A percentile compares a stretch with the other conserved stretches of the same genome.
These are phyloP conservation scores for Thinopyrum elongatum DNA, from an alignment of 176 grass and related monocot genomes.

Conservation along the genomic window DNA sequence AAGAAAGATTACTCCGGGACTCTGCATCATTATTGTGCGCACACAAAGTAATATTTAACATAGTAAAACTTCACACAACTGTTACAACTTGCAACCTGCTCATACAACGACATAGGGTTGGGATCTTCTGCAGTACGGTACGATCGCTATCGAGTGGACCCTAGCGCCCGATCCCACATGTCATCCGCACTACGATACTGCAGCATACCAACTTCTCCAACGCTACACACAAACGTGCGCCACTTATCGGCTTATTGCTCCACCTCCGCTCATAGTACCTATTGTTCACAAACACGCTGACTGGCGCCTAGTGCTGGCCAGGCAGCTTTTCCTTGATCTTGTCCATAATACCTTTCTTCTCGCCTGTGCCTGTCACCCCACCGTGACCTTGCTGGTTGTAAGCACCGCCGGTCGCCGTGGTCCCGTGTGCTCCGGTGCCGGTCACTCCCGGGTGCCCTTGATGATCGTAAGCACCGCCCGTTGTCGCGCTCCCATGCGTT, in stretches of 20 bases:
- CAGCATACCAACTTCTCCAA: too few relatives aligned
- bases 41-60: neutral
- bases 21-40: too few relatives aligned
- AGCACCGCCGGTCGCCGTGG: neutral
- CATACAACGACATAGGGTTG: too few relatives aligned
- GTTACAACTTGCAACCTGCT: too few relatives aligned
- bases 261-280: neutral
- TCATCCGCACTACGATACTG: too few relatives aligned
- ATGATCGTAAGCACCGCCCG: neutral
- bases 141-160: too few relatives aligned
- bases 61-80: neutral
- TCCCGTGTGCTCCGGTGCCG: neutral
- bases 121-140: too few relatives aligned
- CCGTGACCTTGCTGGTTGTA: neutral
- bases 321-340: slow-evolving; percentile 84
- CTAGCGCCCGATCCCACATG: too few relatives aligned
- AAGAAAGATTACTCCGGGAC: too few relatives aligned
- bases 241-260: neutral
- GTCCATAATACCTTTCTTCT: slow-evolving; percentile 64
- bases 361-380: neutral
- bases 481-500: neutral
- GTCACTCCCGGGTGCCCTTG: neutral
- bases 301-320: slow-evolving; percentile 13
- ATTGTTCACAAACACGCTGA: neutral
- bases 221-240: too few relatives aligned